Conservation (phyloP, 192 early-diverging fungal genomes). For the Tieghemiomyces parasiticus region DNA sequence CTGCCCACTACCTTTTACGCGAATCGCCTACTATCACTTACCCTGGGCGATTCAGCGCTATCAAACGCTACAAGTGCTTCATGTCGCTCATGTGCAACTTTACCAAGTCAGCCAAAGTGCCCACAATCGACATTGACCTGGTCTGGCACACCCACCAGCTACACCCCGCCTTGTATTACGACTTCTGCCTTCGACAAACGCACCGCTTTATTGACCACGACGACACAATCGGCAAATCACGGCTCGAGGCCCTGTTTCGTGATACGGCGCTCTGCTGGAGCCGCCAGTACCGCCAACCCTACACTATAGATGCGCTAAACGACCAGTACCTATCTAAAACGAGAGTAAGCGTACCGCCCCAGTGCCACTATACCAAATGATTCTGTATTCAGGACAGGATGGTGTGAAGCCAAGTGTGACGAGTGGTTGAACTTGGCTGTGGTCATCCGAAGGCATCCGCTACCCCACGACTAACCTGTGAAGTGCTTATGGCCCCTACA, state of each 20-base stretch:
- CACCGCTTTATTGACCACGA: constrained; percentile 44
- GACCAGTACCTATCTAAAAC: neutral
- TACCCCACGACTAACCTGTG: neutral
- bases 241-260: constrained; percentile 24
- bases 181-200: constrained; percentile 28
- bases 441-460: neutral
- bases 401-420: neutral
- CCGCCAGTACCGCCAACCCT: constrained; percentile 24
- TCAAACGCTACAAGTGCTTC: constrained; percentile 29
- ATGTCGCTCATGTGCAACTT: constrained; percentile 25
- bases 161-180: constrained; percentile 31
- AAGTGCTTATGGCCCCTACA: neutral
- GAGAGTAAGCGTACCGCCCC: neutral
- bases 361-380: neutral
- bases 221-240: constrained; percentile 27
- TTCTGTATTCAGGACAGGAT: too few species aligned
- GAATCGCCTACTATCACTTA: too few species aligned
- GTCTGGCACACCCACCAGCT: constrained; percentile 58
- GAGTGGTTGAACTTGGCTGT: too few species aligned
- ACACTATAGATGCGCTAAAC: constrained; percentile 11
- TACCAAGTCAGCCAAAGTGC: constrained; percentile 25
- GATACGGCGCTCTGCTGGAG: constrained; percentile 33
- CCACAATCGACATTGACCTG: constrained; percentile 49
- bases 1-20: too few species aligned
- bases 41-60: too few species aligned